Evolutionary conservation across 192 early-diverging fungal species (phyloP).

Genomic region (Umbelopsis sp.): DNA sequence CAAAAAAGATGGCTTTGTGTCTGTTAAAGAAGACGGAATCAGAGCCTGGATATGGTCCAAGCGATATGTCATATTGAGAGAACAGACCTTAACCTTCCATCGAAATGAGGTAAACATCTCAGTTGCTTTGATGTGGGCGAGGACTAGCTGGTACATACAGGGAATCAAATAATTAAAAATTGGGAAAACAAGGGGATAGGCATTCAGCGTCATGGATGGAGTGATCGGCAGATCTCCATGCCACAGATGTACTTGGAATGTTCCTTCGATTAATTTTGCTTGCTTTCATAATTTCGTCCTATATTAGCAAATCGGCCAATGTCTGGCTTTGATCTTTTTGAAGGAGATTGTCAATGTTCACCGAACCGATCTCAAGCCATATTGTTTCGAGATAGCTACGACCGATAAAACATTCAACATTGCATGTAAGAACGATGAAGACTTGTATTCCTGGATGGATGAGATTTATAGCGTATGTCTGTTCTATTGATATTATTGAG

Average conservation of each 20-base stretch:
- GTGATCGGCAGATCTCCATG: neutral
- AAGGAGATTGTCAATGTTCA: slow-evolving; percentile 89
- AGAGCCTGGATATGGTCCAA: slow-evolving; percentile 95
- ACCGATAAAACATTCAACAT: slow-evolving; percentile 90
- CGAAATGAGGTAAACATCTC: slow-evolving; percentile 81
- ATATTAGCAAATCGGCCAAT: slow-evolving; percentile 80
- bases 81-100: slow-evolving; percentile 90
- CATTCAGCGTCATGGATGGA: neutral
- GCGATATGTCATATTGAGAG: slow-evolving; percentile 86
- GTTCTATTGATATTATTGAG: neutral
- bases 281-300: neutral
- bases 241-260: neutral
- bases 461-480: slow-evolving; percentile 84
- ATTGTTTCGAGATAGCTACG: slow-evolving; percentile 93
- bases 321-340: slow-evolving; percentile 84
- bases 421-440: slow-evolving; percentile 93
- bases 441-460: slow-evolving; percentile 98
- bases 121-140: neutral
- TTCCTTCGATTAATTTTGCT: slow-evolving; percentile 26
- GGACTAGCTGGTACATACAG: neutral
- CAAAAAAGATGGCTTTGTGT: slow-evolving; percentile 79
- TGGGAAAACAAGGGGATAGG: neutral
- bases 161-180: neutral
- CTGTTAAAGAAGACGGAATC: slow-evolving; percentile 91
- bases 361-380: slow-evolving; percentile 85